phyloP scores from a whole-genome alignment of 73 alveolate genomes.

The Paramecium sonneborni region DNA sequence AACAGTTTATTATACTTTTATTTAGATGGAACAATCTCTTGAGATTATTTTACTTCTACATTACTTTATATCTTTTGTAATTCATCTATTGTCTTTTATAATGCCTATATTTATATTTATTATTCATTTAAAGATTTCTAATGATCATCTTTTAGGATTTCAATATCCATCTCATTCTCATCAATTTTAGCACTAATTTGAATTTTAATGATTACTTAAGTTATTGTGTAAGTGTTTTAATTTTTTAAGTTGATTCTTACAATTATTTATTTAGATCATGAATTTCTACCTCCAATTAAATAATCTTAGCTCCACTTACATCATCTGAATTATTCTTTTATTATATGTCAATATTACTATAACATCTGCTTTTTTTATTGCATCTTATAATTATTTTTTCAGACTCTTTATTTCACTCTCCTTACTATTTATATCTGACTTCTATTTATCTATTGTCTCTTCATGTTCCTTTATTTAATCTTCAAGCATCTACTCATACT shows the following conservation, averaged over 20 bases:
- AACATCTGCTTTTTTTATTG: slow-evolving; percentile 20
- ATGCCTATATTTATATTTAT: background rate
- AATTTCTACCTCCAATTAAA: slow-evolving; percentile 1
- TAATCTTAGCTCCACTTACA: slow-evolving; percentile 1
- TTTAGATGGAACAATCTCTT: background rate
- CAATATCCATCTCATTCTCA: background rate
- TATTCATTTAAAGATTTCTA: background rate
- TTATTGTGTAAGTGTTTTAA: background rate
- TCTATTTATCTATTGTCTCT: background rate
- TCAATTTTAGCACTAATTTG: background rate
- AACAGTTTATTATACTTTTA: background rate
- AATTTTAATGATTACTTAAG: background rate
- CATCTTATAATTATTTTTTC: background rate
- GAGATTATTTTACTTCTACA: background rate
- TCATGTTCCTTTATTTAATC: slow-evolving; percentile 36
- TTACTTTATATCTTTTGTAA: background rate
- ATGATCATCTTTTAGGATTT: background rate
- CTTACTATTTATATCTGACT: background rate
- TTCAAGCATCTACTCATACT: slow-evolving; percentile 4
- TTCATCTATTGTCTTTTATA: background rate
- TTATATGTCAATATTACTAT: background rate
- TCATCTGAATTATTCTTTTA: background rate
- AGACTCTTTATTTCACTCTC: background rate
- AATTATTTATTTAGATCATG: background rate
- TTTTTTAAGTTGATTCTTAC: background rate